Conservation (phyloP, 2,329 filamentous ascomycete species). For the Geosmithia putterillii region DNA sequence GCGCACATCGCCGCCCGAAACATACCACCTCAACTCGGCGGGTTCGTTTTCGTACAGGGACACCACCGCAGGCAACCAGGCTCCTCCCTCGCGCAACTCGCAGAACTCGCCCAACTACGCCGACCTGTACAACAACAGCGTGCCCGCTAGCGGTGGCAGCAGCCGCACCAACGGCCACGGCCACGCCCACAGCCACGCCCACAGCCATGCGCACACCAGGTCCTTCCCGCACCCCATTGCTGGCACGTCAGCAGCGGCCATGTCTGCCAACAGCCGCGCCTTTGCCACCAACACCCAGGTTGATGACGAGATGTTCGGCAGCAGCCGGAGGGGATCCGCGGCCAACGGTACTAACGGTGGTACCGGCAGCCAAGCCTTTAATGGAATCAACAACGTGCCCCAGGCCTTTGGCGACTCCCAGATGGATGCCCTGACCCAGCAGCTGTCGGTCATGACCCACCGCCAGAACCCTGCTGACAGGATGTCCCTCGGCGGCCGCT, state of each 20-base stretch:
- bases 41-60: slow-evolving; percentile 33
- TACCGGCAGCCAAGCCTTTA: too few relatives aligned
- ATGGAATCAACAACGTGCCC: slow-evolving; percentile 33
- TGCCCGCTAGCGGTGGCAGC: background rate
- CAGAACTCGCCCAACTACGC: slow-evolving; percentile 25
- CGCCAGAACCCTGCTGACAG: slow-evolving; percentile 19
- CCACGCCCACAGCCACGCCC: slow-evolving; percentile 7
- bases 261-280: slow-evolving; percentile 19
- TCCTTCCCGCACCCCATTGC: slow-evolving; percentile 31
- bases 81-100: slow-evolving; percentile 42
- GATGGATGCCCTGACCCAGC: slow-evolving; percentile 12
- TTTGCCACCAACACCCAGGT: slow-evolving; percentile 24
- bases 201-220: slow-evolving; percentile 30
- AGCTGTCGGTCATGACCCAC: slow-evolving; percentile 17
- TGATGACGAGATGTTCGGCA: slow-evolving; percentile 22
- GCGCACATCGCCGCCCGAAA: slow-evolving; percentile 20
- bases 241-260: slow-evolving; percentile 29
- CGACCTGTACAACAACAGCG: background rate
- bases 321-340: slow-evolving; percentile 16
- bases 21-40: slow-evolving; percentile 26
- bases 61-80: too few relatives aligned
- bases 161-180: slow-evolving; percentile 9
- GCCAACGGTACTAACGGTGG: slow-evolving; percentile 5
- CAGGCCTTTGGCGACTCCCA: slow-evolving; percentile 31
- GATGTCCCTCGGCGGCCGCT: slow-evolving; percentile 14